Evolutionary conservation across 345 rosid species (phyloP), one percentile per base, ranked within the genome.

Genomic region (Chamaenerion angustifolium): DNA sequence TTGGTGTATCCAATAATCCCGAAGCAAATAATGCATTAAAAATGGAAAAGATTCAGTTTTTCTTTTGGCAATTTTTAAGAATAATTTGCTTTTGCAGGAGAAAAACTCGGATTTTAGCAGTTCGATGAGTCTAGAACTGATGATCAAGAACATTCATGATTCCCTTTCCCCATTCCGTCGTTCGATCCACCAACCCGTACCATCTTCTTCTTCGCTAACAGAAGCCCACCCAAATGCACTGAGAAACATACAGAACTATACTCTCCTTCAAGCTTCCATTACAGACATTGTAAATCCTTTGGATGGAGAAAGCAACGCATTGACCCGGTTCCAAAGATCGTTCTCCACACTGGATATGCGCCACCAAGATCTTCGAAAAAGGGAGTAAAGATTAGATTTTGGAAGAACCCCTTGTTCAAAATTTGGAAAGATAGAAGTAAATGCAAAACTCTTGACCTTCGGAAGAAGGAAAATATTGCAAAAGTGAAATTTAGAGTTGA

Each of bases 211-310:
- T 4, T 57, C 55, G 0, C 58, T 62, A 49, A 71, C 78, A 0
- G 78, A 71, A 48, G 80, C 65, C 44, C 84, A 76, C 51, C 84
- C 82, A 0, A 78, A 71, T 65, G 88, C 84, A 2, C 37, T 62
- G 11, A 76, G 60, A 65, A 81, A 78, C 58, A 68, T 76, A 47
- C 81, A 79, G 62, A 73, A 73, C 52, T 62, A 42, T 56, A 67
- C 77, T 17, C 80, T 78, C 43, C 60, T 76, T 47, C 80, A 76
- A 50, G 82, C 84, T 14, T 73, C 88, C 7, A 64, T 76, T 18
- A 54, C 74, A 3, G 84, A 78, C 51, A 75, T 81, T 40, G 45
- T 67, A 47, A 67, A 68, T 46, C 75, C 65, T 57, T 64, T 67
- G 17, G 56, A 59, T 56, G 77, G 51, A 55, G 77, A 31, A 31